These are phyloP conservation scores for Orychophragmus violaceus DNA, from an alignment of 345 rosid species.

Conservation along the genomic window DNA sequence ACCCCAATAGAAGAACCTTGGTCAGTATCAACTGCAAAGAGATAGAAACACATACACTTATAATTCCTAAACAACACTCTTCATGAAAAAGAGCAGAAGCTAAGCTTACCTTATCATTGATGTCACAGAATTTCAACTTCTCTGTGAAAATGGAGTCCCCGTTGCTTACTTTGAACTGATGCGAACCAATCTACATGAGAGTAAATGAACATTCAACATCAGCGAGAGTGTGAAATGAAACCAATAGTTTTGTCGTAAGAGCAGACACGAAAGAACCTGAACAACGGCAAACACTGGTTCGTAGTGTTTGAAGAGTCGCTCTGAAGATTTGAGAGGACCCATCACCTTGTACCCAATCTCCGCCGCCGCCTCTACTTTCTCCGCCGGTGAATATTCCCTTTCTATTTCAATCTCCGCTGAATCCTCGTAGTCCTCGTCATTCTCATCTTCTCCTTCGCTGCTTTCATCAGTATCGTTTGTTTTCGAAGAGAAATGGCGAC, in stretches of 20 bases:
- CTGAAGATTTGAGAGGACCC: slow-evolving; percentile 55
- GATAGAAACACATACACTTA: neutral
- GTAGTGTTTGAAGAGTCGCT: slow-evolving; percentile 55
- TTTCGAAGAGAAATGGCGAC: slow-evolving; percentile 48
- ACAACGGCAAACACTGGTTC: slow-evolving; percentile 88
- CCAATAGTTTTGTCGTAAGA: neutral
- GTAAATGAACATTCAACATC: neutral
- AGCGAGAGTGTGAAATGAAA: neutral
- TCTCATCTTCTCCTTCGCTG: slow-evolving; percentile 35
- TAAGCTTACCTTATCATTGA: slow-evolving; percentile 69
- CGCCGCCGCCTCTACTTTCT: slow-evolving; percentile 72
- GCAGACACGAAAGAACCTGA: slow-evolving; percentile 55
- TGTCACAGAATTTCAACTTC: slow-evolving; percentile 86
- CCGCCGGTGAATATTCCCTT: slow-evolving; percentile 59
- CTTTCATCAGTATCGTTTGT: slow-evolving; percentile 23
- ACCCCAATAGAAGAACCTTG: slow-evolving; percentile 83
- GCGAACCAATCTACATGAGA: slow-evolving; percentile 66
- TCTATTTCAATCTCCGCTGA: slow-evolving; percentile 29
- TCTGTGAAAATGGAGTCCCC: slow-evolving; percentile 77
- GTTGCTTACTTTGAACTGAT: slow-evolving; percentile 94
- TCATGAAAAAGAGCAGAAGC: neutral
- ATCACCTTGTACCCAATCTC: slow-evolving; percentile 77
- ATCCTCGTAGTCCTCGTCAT: slow-evolving; percentile 31
- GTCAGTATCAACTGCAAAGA: slow-evolving; percentile 66
- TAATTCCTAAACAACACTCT: neutral